Base-by-base conservation (phyloP, 2,329 filamentous ascomycete species). In the Penicillium concentricum region DNA sequence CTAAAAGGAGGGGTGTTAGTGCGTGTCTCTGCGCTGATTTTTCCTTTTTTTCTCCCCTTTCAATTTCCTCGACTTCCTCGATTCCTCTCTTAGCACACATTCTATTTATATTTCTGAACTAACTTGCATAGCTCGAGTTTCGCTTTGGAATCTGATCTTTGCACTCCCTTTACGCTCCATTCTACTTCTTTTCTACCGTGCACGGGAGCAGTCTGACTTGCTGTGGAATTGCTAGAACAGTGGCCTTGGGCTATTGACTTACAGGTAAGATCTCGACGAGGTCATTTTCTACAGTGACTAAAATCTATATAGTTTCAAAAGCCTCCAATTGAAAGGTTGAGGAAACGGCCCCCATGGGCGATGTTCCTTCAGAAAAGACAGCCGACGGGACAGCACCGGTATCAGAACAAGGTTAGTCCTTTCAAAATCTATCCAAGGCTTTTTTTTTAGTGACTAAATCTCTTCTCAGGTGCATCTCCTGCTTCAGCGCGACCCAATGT, bases 311-410 rank as follows among this genome's bases (percentile, higher is more conserved):
- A 34, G 44, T 34, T 34, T 7, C 18, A 22, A 34, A 43, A 28
- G 5, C 7, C 12, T 44, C 2, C 28, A 22, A 46, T 34, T 34
- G 18, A 5, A 46, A 22, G 18, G 7, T 22, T 24, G 20, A 26
- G 44, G 18, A 57, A 57, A 51, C 57, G 57, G 56, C 39, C 64
- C 51, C 60, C 64, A 71, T 71, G 69, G 66, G 65, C 55, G 62
- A 71, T 69, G 69, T 58, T 64, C 54, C 65, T 56, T 48, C 66
- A 51, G 60, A 57, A 32, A 65, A 60, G 46, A 52, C 55, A 61
- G 43, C 50, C 38, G 59, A 58, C 32, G 55, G 51, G 54, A 56
- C 49, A 48, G 35, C 24, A 42, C 39, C 59, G 46, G 43, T 38
- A 52, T 51, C 61, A 46, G 42, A 59, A 28, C 46, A 55, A 41